Conservation (phyloP, 148 eudicot genomes). For the Cornus controversa region DNA sequence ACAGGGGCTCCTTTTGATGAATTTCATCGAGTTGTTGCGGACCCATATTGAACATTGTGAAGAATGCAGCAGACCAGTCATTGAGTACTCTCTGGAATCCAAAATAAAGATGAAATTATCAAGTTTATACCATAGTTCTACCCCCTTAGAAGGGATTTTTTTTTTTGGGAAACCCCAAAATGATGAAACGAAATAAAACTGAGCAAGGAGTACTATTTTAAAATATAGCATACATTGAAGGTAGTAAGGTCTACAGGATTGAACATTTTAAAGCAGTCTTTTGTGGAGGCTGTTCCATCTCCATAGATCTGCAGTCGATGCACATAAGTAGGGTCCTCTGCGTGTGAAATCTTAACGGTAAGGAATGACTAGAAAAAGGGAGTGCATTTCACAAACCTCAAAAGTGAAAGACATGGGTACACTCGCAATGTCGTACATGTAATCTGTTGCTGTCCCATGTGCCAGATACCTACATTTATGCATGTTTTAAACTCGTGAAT, state of each 20-base stretch:
- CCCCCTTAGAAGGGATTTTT: neutral
- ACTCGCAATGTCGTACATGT: slow-evolving; percentile 82
- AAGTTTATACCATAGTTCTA: neutral
- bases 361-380: slow-evolving; percentile 1
- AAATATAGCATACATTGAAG: slow-evolving; percentile 54
- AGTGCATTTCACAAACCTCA: slow-evolving; percentile 56
- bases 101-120: slow-evolving; percentile 4
- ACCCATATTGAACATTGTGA: slow-evolving; percentile 69
- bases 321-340: neutral
- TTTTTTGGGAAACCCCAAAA: neutral
- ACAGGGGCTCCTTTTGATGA: slow-evolving; percentile 28
- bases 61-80: slow-evolving; percentile 88
- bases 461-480: slow-evolving; percentile 75
- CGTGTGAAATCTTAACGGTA: neutral
- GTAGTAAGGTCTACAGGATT: slow-evolving; percentile 74
- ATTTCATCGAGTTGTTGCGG: slow-evolving; percentile 52
- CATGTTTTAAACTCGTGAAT: slow-evolving; percentile 1
- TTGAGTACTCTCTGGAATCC: slow-evolving; percentile 77
- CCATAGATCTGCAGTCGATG: slow-evolving; percentile 71
- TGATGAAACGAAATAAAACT: neutral
- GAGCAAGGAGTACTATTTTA: neutral
- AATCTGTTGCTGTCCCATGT: slow-evolving; percentile 97
- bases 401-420: slow-evolving; percentile 98
- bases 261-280: slow-evolving; percentile 95
- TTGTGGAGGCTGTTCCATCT: slow-evolving; percentile 68